A percentile compares a stretch with the other conserved stretches of the same genome.
phyloP scores from a whole-genome alignment of 352 stramenopile species.

The Globisporangium rhizosaccharum region DNA sequence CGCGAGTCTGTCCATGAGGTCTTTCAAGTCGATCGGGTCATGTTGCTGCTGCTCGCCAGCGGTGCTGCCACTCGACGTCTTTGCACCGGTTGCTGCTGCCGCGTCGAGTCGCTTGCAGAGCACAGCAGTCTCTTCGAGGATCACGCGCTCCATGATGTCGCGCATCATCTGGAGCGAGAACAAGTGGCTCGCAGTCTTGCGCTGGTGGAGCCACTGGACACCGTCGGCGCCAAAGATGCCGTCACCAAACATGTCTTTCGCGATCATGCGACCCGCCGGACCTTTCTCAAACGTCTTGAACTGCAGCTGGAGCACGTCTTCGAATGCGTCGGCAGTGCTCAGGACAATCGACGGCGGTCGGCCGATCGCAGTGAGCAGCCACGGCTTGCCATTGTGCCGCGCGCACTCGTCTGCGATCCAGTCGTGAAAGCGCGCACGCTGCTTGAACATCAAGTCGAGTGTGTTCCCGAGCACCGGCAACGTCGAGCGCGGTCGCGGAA shows the following conservation, averaged over 20 bases:
- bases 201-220: conserved; percentile 58
- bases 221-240: conserved; percentile 69
- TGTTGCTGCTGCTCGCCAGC: not conserved
- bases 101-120: conserved; percentile 25
- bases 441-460: conserved; percentile 38
- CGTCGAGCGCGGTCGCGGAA: conserved; percentile 28
- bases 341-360: conserved; percentile 34
- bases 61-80: not conserved
- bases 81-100: not conserved
- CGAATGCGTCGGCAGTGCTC: conserved; percentile 27
- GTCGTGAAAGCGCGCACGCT: conserved; percentile 45
- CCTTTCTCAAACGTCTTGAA: conserved; percentile 80
- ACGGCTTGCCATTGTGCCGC: conserved; percentile 33
- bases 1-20: conserved; percentile 40
- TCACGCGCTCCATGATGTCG: conserved; percentile 38
- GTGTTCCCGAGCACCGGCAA: conserved; percentile 46
- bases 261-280: conserved; percentile 19
- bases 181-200: conserved; percentile 82
- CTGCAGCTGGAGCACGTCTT: conserved; percentile 54
- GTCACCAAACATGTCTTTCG: conserved; percentile 54
- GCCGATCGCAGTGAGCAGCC: conserved; percentile 34
- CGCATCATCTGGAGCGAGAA: conserved; percentile 67
- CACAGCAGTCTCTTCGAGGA: conserved; percentile 27
- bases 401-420: conserved; percentile 50
- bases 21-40: conserved; percentile 25